Evolutionary conservation across 2,329 filamentous ascomycete genomes (phyloP), one percentile per base, ranked within the genome.

Genomic region (Xylariaceae sp.): DNA sequence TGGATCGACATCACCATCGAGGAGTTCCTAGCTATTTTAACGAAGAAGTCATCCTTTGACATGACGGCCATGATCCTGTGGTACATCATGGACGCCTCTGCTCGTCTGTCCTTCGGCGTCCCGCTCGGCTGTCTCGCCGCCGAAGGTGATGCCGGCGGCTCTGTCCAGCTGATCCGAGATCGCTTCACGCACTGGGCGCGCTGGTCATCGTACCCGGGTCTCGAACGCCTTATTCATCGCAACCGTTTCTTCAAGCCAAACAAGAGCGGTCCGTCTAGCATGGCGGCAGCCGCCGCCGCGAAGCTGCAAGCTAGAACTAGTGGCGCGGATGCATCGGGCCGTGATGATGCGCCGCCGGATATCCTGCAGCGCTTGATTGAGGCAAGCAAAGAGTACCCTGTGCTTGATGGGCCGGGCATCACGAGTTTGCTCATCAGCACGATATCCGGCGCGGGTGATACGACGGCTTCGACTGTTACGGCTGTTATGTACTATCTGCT

Each of bases 401-500:
- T 59, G 1, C 57, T 70, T 9, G 64, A 69, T n/a, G 56, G 54
- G 0, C 3, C 61, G 1, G 68, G 67, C 0, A 51, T 67, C 3
- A 30, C 65, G 5, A 62, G 65, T 10, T 66, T 69, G 64, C 50
- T 68, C 18, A 68, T 67, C 61, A 64, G 61, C n/a, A 66, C 67
- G 4, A 68, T 69, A 18, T 63, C 66, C 0, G 67, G 60, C n/a
- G 67, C 68, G 6, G 64, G 65, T 11, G 68, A 68, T 47, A 68
- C 68, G 2, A 66, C 65, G 10, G 67, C 68, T 4, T 60, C 66
- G 18, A 64, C 64, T 1, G 48, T 65, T 6, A 55, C 54, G 1
- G 61, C 59, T 2, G 50, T 54, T 10, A 1, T 69, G 1, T 65
- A 52, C 51, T 47, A 65, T 10, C 2, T 87, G 8, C 6, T 89